Percentiles rank a stretch among this genome's conserved stretches.
phyloP scores from a whole-genome alignment of 306 rosid genomes.

The Pyrus pyrifolia region DNA sequence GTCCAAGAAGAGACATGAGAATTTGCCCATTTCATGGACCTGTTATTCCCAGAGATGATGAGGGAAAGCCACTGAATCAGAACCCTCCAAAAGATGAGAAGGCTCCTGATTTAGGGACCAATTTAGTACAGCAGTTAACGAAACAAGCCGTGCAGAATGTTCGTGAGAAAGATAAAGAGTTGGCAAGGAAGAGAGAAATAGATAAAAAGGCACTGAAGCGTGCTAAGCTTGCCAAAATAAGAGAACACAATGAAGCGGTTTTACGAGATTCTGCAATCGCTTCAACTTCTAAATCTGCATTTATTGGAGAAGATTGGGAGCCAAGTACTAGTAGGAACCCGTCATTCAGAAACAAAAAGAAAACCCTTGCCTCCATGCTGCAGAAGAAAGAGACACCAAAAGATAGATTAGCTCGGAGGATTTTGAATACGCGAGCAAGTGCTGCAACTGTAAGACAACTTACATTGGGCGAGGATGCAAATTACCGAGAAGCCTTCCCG shows the following conservation, averaged over 20 bases:
- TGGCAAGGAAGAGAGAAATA: slow-evolving; percentile 35
- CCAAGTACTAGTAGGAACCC: slow-evolving; percentile 10
- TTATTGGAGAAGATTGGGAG: slow-evolving; percentile 45
- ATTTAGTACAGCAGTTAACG: slow-evolving; percentile 47
- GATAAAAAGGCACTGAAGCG: slow-evolving; percentile 54
- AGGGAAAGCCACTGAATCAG: slow-evolving; percentile 62
- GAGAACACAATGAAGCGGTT: slow-evolving; percentile 81
- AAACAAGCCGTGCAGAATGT: slow-evolving; percentile 78
- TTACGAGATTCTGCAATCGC: slow-evolving; percentile 72
- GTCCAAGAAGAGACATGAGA: slow-evolving; percentile 67
- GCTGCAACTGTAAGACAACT: slow-evolving; percentile 44
- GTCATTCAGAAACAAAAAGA: slow-evolving; percentile 42
- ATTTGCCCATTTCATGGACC: slow-evolving; percentile 92
- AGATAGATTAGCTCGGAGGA: slow-evolving; percentile 64
- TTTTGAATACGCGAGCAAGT: slow-evolving; percentile 42
- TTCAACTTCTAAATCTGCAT: slow-evolving; percentile 66
- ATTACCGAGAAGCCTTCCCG: slow-evolving; percentile 69
- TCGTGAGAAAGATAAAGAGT: slow-evolving; percentile 56
- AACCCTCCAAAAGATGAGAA: slow-evolving; percentile 29
- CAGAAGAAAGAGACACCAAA: slow-evolving; percentile 67
- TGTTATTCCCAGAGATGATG: slow-evolving; percentile 67
- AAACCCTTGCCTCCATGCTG: slow-evolving; percentile 73
- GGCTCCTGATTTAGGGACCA: slow-evolving; percentile 20
- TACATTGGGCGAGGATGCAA: slow-evolving; percentile 35
- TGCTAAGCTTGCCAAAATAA: slow-evolving; percentile 76